Evolutionary conservation across 306 rosid species (phyloP), one percentile per base, ranked within the genome.

Genomic region (Dryas octopetala): DNA sequence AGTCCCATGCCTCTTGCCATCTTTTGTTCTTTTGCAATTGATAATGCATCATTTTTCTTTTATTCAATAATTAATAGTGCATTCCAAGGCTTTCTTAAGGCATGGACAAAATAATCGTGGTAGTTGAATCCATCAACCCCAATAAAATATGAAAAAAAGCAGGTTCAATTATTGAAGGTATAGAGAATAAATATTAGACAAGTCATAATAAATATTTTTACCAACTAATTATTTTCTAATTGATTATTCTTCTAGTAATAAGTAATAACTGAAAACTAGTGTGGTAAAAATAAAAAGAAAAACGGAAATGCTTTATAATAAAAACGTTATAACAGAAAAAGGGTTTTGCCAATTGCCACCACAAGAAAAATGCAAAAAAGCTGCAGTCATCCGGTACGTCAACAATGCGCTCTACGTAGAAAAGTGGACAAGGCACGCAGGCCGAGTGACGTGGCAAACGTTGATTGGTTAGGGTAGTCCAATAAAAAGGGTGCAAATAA

Each of bases 1-100:
- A 55, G 75, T 71, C 19, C 38, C 53, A 45, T 57, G 2, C 44
- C 66, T 55, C 13, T 7, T 71, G 54, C 53, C 49, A 63, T 55
- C 5, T 71, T n/a, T 26, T 26, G 51, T 17, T 17, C 15, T 44
- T 45, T 44, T 19, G 16, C 54, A 66, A 45, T 66, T 64, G 52
- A 64, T 44, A 19, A 64, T n/a, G 15, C 47, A 43, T 49, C 6
- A 32, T 38, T 59, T 62, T 62, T 12, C 45, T 32, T 28, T 5
- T 16, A 3, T 2, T 15, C 6, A 4, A 7, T 63, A 14, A 40
- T 63, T 63, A 41, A 43, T 41, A 3, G 46, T 19, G 28, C 15
- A 63, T 15, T 41, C 49, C 53, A 9, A 9, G 53, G 53, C 53
- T 49, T 49, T 49, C 7, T 49, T 13, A 49, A 49, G 53, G 53